Base-by-base conservation (phyloP, 805 yeast genomes). In the Nakazawaea ambrosiae region DNA sequence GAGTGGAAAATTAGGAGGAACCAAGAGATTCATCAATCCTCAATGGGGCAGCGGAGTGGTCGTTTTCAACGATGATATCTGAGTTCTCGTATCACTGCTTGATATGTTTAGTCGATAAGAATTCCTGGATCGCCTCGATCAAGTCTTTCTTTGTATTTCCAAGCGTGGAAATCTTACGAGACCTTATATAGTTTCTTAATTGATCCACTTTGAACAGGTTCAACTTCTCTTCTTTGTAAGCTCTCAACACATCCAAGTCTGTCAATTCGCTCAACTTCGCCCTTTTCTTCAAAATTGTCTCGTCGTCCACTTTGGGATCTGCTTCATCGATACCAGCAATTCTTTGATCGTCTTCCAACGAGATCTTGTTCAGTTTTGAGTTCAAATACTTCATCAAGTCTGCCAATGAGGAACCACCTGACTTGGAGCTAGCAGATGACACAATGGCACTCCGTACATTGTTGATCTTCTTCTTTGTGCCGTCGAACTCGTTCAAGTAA, bases 71-170 rank as follows among this genome's bases (percentile, higher is more conserved):
- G 39, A 30, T 19, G 19, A 22, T n/a, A 27, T 16, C 7, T 33
- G 20, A 22, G 10, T 8, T 22, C 10, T 22, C n/a, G 12, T 16
- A 4, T 19, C 17, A 14, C 31, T 28, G 6, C 24, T 30, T 27
- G 27, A 37, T 28, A 17, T 34, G 18, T 27, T 36, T 42, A 15
- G 43, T 34, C 34, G 54, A 54, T 20, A 66, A 48, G 39, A 53
- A 64, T 3, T 51, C 57, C 1, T 27, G 37, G 17, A 73, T 69
- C 41, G 63, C 68, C 7, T 57, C 61, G 14, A 73, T 56, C 51
- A 70, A 50, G 23, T 62, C 76, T 12, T 46, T 58, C 46, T 71
- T 73, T 33, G 55, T 63, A 2, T 57, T 47, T 0, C 65, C 75
- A 20, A 45, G 18, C 7, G 11, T 5, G 15, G 16, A 4, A 45